Percentiles rank a stretch among this genome's conserved stretches.
These are phyloP conservation scores for Candida coquimbonensis DNA, from an alignment of 805 yeast genomes.

Conservation along the genomic window DNA sequence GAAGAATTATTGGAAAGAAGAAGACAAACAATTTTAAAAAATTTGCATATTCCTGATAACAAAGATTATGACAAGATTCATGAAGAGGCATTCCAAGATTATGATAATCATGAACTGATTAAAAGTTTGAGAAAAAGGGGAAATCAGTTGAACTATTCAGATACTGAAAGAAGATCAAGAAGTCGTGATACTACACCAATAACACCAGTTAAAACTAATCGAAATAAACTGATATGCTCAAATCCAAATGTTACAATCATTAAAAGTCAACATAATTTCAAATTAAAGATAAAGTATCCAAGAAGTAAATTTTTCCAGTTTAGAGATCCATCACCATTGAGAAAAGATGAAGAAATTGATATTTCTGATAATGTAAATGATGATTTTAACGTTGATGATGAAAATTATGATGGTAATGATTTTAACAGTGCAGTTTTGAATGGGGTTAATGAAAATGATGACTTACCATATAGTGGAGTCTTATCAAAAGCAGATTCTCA, in stretches of 20 bases:
- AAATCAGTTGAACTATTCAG: slow-evolving; percentile 1
- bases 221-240: background rate
- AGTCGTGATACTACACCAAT: background rate
- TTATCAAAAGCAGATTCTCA: slow-evolving; percentile 50
- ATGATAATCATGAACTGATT: slow-evolving; percentile 7
- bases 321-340: slow-evolving; percentile 21
- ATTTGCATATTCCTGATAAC: slow-evolving; percentile 32
- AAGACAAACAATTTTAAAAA: slow-evolving; percentile 20
- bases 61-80: slow-evolving; percentile 30
- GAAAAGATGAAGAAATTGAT: slow-evolving; percentile 13
- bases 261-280: slow-evolving; percentile 14
- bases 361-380: slow-evolving; percentile 19
- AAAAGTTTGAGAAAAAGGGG: slow-evolving; percentile 13
- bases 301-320: slow-evolving; percentile 17
- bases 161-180: slow-evolving; percentile 1
- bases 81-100: slow-evolving; percentile 25
- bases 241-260: slow-evolving; percentile 21
- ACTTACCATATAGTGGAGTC: slow-evolving; percentile 64
- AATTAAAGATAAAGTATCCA: slow-evolving; percentile 17
- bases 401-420: slow-evolving; percentile 7
- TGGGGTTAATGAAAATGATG: slow-evolving; percentile 28
- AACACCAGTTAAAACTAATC: background rate
- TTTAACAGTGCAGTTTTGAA: slow-evolving; percentile 1
- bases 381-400: slow-evolving; percentile 21
- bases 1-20: slow-evolving; percentile 7